Evolutionary conservation across 441 rosid species (phyloP), one percentile per base, ranked within the genome.

Genomic region (Erodium trifolium): DNA sequence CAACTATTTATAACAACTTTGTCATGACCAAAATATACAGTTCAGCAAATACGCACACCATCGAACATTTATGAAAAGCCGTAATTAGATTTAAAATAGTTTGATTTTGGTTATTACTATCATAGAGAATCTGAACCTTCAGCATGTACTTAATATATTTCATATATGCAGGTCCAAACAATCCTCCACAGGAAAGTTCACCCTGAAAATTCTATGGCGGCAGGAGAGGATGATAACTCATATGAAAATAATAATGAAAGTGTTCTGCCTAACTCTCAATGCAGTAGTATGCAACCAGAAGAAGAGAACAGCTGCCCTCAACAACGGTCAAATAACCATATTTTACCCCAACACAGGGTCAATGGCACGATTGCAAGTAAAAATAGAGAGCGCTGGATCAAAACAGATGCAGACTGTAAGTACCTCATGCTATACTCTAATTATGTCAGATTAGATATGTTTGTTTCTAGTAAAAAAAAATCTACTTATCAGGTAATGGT

Each of bases 361-460:
- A 69, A 41, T 37, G 77, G 77, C 76, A 77, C 70, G 35, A 71
- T 69, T 65, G 77, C 87, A 73, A 73, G 75, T 41, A 79, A 77
- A 68, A 80, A 80, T 60, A 75, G 80, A 72, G 97, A 85, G 81
- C 84, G 85, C 86, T 93, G 97, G 96, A 89, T 93, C 87, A 89
- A 85, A 82, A 89, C 96, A 71, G 96, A 91, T 75, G 88, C 85
- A 75, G 89, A 93, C 74, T 93, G 97, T 91, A 85, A 93, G 98
- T 90, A 51, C 70, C 19, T 51, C 45, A 73, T 31, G 37, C 66
- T 19, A 70, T 64, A 39, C 63, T 55, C 63, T 10, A 57, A 57
- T 17, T 18, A 18, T 8, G 31, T 57, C 63, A 55, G 63, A 57
- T 31, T 41, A 8, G 45, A 41, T 41, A 41, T 12, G 12, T 41